Evolutionary conservation across 2,329 filamentous ascomycete species (phyloP), one percentile per base, ranked within the genome.

Genomic region (Colletotrichum phormii): DNA sequence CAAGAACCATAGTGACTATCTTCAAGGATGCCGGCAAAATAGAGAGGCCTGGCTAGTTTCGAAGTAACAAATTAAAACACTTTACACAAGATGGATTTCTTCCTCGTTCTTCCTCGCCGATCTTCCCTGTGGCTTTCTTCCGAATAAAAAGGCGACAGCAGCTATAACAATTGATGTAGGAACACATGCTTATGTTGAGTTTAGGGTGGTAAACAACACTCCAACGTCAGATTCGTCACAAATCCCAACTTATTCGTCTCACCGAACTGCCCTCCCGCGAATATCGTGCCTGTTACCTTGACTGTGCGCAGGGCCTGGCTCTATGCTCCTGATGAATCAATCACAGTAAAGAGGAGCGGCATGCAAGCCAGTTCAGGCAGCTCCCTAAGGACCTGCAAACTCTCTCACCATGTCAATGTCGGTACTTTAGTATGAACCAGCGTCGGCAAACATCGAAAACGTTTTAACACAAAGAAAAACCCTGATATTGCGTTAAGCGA

Each of bases 401-500:
- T 22, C 42, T 22, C 42, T 18, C 9, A 4, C 3, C 18, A n/a
- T n/a, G 18, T 18, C 7, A 33, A 12, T 26, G 8, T 26, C 3
- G 53, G n/a, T 18, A 15, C 37, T n/a, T 24, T 13, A 5, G 22
- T 13, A 18, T 12, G 15, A 2, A 29, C 12, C 24, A 18, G 29
- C n/a, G 11, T 54, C 7, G 49, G 8, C 7, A 5, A 37, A 57
- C 24, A 57, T 15, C 15, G 13, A 31, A 4, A 22, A 29, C 13
- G 4, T n/a, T 4, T 37, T 59, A 29, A 53, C 46, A 73, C 67
- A 71, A 71, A 65, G 55, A 3, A 71, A 69, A 72, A 31, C 26
- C 46, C 26, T 60, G n/a, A 51, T 61, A 71, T 65, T 73, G 71
- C 61, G 60, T 65, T 49, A 61, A 73, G 71, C 55, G 60, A 71